A percentile compares a stretch with the other conserved stretches of the same genome.
Evolutionary conservation across 345 rosid species (phyloP).

Genomic region (Tarenaya hassleriana): DNA sequence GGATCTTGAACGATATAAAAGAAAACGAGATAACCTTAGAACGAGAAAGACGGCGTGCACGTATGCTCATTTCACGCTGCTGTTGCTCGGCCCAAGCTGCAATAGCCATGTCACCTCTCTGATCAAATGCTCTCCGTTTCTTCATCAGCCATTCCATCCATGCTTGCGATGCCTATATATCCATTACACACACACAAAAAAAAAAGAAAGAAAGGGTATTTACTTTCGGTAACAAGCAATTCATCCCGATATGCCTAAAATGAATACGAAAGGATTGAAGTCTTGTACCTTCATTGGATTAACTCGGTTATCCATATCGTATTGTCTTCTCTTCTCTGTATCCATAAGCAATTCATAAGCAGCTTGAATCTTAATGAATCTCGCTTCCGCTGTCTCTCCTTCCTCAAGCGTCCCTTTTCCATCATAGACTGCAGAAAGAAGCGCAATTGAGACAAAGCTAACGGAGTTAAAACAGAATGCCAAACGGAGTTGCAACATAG

Average conservation of each 20-base stretch:
- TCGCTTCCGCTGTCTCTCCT: conserved; percentile 93
- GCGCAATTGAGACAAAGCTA: conserved; percentile 6
- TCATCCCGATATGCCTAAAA: too few relatives aligned
- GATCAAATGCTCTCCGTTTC: conserved; percentile 90
- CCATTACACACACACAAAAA: neutral
- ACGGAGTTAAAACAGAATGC: conserved; percentile 5
- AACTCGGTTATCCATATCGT: conserved; percentile 72
- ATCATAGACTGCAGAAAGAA: conserved; percentile 58
- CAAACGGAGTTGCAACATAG: neutral
- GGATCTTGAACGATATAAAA: neutral
- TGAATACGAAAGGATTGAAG: too few relatives aligned
- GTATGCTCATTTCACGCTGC: conserved; percentile 75
- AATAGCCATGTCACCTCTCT: conserved; percentile 88
- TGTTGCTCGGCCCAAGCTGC: conserved; percentile 98
- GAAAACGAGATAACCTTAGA: conserved; percentile 47
- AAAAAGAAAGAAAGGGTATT: too few relatives aligned
- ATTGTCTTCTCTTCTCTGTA: conserved; percentile 57
- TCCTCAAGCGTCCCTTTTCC: conserved; percentile 86
- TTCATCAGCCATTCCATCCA: conserved; percentile 97
- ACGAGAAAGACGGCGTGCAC: conserved; percentile 83
- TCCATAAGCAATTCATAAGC: conserved; percentile 93
- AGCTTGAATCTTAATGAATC: conserved; percentile 97
- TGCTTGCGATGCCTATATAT: conserved; percentile 83
- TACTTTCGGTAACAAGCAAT: too few relatives aligned
- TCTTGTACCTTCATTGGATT: conserved; percentile 88